Evolutionary conservation across 2,329 filamentous ascomycete species (phyloP).

Genomic region (Dactylellina cionopaga): DNA sequence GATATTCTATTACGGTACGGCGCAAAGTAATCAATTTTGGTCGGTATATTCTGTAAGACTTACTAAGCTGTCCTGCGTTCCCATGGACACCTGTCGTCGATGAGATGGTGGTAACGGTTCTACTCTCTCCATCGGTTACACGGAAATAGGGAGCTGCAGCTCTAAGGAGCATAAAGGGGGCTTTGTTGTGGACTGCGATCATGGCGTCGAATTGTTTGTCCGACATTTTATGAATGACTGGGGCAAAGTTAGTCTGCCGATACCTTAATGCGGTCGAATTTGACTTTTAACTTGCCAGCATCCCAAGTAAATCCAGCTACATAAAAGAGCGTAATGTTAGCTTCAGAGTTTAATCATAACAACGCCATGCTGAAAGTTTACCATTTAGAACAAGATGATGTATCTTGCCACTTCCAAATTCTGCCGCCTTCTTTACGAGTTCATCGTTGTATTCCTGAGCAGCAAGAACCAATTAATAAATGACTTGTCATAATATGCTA

Average conservation of each 20-base stretch:
- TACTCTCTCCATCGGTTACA: conserved; percentile 80
- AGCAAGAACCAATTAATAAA: conserved; percentile 60
- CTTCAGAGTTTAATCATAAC: background rate
- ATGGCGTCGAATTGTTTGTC: conserved; percentile 94
- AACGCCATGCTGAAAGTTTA: no score
- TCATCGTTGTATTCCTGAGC: conserved; percentile 74
- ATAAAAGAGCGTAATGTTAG: background rate
- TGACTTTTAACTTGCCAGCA: conserved; percentile 70
- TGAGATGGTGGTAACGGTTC: conserved; percentile 84
- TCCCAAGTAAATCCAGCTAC: conserved; percentile 76
- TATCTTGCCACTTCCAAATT: conserved; percentile 86
- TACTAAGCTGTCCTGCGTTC: conserved; percentile 68
- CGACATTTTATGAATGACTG: conserved; percentile 69
- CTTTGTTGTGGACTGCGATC: conserved; percentile 81
- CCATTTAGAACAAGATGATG: conserved; percentile 93
- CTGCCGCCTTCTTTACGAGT: conserved; percentile 78
- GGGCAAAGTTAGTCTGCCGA: background rate
- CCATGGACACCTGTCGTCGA: conserved; percentile 84
- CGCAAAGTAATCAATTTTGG: no score
- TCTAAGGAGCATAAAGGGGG: conserved; percentile 83
- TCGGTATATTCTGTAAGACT: background rate
- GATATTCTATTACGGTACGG: conserved; percentile 54
- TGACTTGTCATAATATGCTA: background rate
- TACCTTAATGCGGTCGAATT: conserved; percentile 72
- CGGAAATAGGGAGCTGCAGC: conserved; percentile 87